Percentiles rank a stretch among this genome's conserved stretches.
Evolutionary conservation across 257 asterid genomes (phyloP).

Genomic region (Nicotiana paniculata): DNA sequence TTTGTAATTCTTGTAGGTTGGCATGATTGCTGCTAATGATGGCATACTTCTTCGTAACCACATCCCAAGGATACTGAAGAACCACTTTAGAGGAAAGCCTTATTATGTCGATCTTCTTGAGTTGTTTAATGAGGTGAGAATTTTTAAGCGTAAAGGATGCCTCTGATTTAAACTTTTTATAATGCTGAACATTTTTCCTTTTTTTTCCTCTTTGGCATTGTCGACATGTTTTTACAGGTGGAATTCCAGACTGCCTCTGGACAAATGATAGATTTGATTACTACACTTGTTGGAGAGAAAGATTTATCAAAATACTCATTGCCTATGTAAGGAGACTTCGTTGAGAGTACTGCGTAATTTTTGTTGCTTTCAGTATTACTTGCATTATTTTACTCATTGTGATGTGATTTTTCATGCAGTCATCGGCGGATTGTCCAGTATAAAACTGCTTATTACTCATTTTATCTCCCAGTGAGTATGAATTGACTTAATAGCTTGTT

Average conservation of each 20-base stretch:
- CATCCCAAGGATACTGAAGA: constrained; percentile 85
- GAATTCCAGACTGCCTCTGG: constrained; percentile 69
- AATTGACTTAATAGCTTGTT: neutral
- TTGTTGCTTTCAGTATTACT: neutral
- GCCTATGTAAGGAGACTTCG: constrained; percentile 54
- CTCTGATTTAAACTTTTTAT: neutral
- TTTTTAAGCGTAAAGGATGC: neutral
- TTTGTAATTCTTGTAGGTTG: constrained; percentile 48
- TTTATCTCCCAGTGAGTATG: constrained; percentile 85
- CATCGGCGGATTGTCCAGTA: constrained; percentile 91
- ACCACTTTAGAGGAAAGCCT: constrained; percentile 75
- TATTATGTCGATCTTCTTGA: constrained; percentile 82
- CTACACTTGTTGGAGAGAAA: constrained; percentile 81
- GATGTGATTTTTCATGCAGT: constrained; percentile 39
- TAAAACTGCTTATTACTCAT: constrained; percentile 93
- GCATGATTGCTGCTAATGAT: constrained; percentile 85
- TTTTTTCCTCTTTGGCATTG: neutral
- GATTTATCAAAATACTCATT: constrained; percentile 82
- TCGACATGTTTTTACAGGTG: constrained; percentile 18
- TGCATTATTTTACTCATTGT: neutral
- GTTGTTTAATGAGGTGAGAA: constrained; percentile 76
- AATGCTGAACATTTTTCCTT: neutral
- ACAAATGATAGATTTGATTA: constrained; percentile 92
- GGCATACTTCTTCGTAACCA: constrained; percentile 87
- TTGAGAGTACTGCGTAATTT: neutral